Evolutionary conservation across 2,329 filamentous ascomycete species (phyloP).

Genomic region (Davidsoniella australis): DNA sequence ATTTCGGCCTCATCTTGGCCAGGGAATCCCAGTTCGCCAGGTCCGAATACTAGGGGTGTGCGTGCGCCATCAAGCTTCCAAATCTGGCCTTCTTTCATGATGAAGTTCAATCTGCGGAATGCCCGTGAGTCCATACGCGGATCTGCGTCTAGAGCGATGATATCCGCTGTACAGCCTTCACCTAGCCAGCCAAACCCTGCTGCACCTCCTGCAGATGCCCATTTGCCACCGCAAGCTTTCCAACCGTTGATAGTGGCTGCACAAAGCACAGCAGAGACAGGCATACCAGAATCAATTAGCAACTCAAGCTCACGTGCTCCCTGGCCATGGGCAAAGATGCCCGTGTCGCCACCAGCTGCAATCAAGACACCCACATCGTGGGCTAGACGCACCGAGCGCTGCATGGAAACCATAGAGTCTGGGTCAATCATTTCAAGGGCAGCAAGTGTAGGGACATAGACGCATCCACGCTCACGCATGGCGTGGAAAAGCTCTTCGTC

Average conservation of each 20-base stretch:
- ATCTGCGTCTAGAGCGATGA: slow-evolving; percentile 31
- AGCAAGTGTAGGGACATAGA: slow-evolving; percentile 36
- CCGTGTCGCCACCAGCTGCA: slow-evolving; percentile 36
- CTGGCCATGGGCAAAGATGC: slow-evolving; percentile 34
- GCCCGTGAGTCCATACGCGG: slow-evolving; percentile 24
- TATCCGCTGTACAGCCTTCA: slow-evolving; percentile 31
- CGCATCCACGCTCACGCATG: slow-evolving; percentile 27
- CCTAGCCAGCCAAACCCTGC: slow-evolving; percentile 32
- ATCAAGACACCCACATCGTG: slow-evolving; percentile 30
- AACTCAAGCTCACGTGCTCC: slow-evolving; percentile 36
- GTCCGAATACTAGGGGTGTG: slow-evolving; percentile 9
- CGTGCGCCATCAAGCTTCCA: slow-evolving; percentile 25
- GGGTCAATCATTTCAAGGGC: slow-evolving; percentile 23
- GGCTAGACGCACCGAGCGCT: slow-evolving; percentile 26
- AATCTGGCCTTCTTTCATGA: slow-evolving; percentile 38
- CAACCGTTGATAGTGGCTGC: slow-evolving; percentile 35
- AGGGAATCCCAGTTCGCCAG: background rate
- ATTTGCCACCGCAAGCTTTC: slow-evolving; percentile 36
- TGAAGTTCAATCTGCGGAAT: slow-evolving; percentile 32
- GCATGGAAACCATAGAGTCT: slow-evolving; percentile 18
- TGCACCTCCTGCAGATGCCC: slow-evolving; percentile 18
- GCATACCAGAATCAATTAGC: slow-evolving; percentile 33
- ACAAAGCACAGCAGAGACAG: slow-evolving; percentile 30
- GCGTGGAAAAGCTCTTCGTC: slow-evolving; percentile 24
- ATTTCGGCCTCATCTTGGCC: slow-evolving; percentile 7